Base-by-base conservation (phyloP, 164 flowering plant genomes). In the Tetracentron sinense region DNA sequence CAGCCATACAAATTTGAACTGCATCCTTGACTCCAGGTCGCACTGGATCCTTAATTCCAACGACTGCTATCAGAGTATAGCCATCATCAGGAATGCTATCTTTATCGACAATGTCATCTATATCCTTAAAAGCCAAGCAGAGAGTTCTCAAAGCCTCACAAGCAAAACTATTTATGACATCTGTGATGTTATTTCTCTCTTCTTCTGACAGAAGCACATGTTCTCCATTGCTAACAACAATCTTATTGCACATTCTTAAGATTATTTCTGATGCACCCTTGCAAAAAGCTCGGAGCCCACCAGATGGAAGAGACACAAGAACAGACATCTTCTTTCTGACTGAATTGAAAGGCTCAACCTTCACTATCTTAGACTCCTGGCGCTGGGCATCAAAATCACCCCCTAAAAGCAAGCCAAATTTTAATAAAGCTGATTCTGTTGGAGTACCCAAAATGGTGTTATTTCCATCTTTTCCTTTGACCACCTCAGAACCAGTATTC, bases 191-290 rank as follows among this genome's bases (percentile, higher is more conserved):
- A 38, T 54, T 70, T 23, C 22, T 55, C 20, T 65, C 54, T 57
- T 68, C 69, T 66, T 74, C 73, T 16, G 82, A 67, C 31, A 82
- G 16, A 49, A 29, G 28, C 27, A 76, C 65, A 38, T 58, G 4
- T 30, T 72, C 65, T 23, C 83, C 83, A 56, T 64, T 38, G 28
- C 44, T 20, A 56, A 70, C 72, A 68, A 82, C 31, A 23, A 65
- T 35, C 57, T 54, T 80, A 63, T 78, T 69, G 49, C 86, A 82
- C 80, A 72, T 72, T 27, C 42, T 53, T 57, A 78, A 19, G 26
- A 89, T 66, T 54, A 89, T 87, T 71, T 89, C 96, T n/a, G 92
- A 85, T 72, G 92, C 96, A 38, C 96, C 96, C 82, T 87, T 89
- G 78, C 87, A 83, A 54, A 78, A 83, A 26, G 86, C 96, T 61